phyloP scores from a whole-genome alignment of 2,329 filamentous ascomycete genomes.

The Sodiomyces alkalinus region DNA sequence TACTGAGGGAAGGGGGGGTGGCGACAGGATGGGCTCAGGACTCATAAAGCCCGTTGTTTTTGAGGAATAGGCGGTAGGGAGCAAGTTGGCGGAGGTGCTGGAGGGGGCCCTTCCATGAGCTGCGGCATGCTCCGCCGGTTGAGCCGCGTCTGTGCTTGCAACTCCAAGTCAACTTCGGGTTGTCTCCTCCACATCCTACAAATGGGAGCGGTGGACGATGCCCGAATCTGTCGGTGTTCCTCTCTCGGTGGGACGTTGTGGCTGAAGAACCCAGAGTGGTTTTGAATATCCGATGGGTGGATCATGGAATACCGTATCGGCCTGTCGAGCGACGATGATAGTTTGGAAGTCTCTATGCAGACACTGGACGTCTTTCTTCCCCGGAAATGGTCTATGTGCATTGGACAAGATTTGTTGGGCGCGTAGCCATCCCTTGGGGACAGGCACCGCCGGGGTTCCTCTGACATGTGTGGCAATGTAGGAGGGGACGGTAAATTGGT shows the following conservation, averaged over 20 bases:
- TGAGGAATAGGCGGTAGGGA: constrained; percentile 39
- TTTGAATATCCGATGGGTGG: constrained; percentile 1
- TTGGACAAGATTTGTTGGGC: constrained; percentile 10
- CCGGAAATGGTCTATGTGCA: constrained; percentile 1
- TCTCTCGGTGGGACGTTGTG: not conserved
- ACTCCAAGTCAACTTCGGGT: constrained; percentile 10
- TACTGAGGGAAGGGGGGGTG: too few relatives aligned
- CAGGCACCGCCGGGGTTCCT: constrained; percentile 10
- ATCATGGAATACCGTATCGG: constrained; percentile 2
- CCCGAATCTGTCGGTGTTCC: constrained; percentile 2
- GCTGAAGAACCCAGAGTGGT: not conserved
- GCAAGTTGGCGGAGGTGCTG: constrained; percentile 35
- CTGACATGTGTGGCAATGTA: constrained; percentile 7
- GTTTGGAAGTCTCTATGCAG: constrained; percentile 4
- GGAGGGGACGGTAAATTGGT: constrained; percentile 6
- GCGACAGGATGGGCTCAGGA: too few relatives aligned
- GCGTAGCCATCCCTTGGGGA: constrained; percentile 18
- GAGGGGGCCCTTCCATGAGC: constrained; percentile 33
- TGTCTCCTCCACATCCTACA: constrained; percentile 1
- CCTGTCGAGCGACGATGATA: not conserved
- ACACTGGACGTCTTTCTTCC: constrained; percentile 9
- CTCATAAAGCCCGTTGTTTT: constrained; percentile 9
- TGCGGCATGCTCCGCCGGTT: constrained; percentile 36
- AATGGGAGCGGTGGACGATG: constrained; percentile 14
- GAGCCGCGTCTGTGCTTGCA: constrained; percentile 10